Evolutionary conservation across 2,329 filamentous ascomycete genomes (phyloP).

Genomic region (Sclerotinia subarctica): DNA sequence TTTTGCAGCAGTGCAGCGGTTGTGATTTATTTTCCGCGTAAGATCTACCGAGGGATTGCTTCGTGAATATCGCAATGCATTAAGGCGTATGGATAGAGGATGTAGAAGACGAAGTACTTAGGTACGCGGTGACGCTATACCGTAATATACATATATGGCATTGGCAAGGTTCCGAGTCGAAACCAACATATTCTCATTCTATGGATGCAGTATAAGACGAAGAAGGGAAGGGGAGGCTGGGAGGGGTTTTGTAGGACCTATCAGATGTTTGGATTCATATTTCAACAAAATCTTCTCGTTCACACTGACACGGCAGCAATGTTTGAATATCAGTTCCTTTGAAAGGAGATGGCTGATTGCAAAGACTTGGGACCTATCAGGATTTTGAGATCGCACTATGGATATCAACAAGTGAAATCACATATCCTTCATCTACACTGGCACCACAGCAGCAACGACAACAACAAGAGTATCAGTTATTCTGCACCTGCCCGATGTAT

Average conservation of each 20-base stretch:
- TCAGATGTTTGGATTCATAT: not conserved
- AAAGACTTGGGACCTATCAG: not conserved
- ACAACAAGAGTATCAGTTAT: not conserved
- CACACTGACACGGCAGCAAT: not conserved
- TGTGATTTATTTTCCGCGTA: not conserved
- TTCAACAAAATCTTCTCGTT: not conserved
- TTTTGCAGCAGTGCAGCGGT: not conserved
- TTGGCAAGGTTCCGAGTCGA: not conserved
- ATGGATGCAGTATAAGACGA: conserved; percentile 8
- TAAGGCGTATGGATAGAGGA: not conserved
- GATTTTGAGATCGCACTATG: too few species aligned
- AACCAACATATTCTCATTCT: not conserved
- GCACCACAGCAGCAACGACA: conserved; percentile 1
- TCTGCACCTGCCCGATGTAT: conserved; percentile 11
- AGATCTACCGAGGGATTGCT: not conserved
- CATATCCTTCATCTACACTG: not conserved
- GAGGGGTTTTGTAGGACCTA: not conserved
- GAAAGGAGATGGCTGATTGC: not conserved
- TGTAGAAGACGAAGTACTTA: not conserved
- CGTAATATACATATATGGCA: not conserved
- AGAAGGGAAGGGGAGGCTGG: conserved; percentile 8
- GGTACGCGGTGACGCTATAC: not conserved
- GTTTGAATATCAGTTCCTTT: not conserved
- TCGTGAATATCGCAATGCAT: not conserved
- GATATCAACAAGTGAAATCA: not conserved